Evolutionary conservation across 805 yeast species (phyloP).

Genomic region (Lipomyces spencermartinsiae): DNA sequence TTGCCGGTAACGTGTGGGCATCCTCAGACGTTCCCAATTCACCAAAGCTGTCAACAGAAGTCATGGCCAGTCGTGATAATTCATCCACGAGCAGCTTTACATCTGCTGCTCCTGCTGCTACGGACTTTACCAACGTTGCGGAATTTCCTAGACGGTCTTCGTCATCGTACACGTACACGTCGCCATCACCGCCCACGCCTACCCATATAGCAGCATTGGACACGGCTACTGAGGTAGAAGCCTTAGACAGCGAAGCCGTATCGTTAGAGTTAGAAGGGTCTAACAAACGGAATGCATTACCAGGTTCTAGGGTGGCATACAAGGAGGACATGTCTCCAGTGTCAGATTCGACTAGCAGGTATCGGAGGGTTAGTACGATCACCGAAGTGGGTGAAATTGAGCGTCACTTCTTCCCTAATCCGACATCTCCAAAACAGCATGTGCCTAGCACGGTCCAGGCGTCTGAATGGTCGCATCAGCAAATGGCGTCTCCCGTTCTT

Average conservation of each 20-base stretch:
- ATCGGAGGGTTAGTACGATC: neutral
- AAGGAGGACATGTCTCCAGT: neutral
- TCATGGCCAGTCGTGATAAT: neutral
- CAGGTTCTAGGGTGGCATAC: neutral
- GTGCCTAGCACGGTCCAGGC: slow-evolving; percentile 2
- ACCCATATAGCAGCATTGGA: neutral
- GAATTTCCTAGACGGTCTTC: neutral
- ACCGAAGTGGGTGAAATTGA: slow-evolving; percentile 25
- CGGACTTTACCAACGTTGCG: neutral
- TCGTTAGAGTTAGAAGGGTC: neutral
- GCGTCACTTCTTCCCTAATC: slow-evolving; percentile 30
- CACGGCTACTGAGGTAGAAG: neutral
- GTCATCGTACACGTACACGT: neutral
- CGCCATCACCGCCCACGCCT: neutral
- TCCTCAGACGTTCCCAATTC: neutral
- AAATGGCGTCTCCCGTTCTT: slow-evolving; percentile 23
- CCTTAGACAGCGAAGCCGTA: neutral
- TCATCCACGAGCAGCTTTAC: neutral
- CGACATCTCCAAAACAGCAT: slow-evolving; percentile 10
- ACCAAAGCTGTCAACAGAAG: neutral
- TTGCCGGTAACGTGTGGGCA: neutral
- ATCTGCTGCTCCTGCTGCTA: neutral
- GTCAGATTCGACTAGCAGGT: neutral
- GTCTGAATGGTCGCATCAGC: slow-evolving; percentile 38
- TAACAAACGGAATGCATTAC: neutral